Evolutionary conservation across 2,329 filamentous ascomycete species (phyloP), one percentile per base, ranked within the genome.

Genomic region (Cercospora beticola): DNA sequence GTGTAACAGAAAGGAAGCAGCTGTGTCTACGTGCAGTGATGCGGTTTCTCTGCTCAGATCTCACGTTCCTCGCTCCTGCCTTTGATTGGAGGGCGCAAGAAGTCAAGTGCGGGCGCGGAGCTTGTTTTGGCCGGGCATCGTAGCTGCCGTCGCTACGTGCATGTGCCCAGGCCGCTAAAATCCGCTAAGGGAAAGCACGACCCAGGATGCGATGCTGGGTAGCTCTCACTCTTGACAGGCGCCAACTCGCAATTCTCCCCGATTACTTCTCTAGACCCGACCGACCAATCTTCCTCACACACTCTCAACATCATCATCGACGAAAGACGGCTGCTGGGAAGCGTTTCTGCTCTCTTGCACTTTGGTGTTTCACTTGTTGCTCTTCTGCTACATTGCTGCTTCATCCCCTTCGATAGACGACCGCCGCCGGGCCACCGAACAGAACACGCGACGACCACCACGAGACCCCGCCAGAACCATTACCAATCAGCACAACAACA

Each of bases 41-140:
- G 54, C 54, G n/a, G 54, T 30, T 58, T 58, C 54, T 58, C 18
- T 23, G 26, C 54, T 6, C 30, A 33, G 26, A 31, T n/a, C 49
- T 58, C 54, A 58, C 54, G 54, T 58, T 30, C 14, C 26, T 9
- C 5, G 12, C 16, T 18, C 8, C 9, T 9, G 2, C 4, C 5
- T 31, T 2, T 58, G 54, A 58, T 58, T 30, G 54, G 54, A 54
- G 62, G 18, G 12, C 46, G 28, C 40, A 31, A 52, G 52, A 65
- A 57, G 62, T 52, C 62, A 58, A 65, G 54, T n/a, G 62, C 49
- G 52, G 43, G 26, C 26, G 28, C 28, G 52, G 60, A 64, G 62
- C 62, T 64, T 64, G 62, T 36, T 43, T 56, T 64, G 54, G 54
- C 54, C 54, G 54, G 54, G 14, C 54, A 33, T 33, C 26, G 26